phyloP scores from a whole-genome alignment of 257 asterid genomes.

The Rehmannia glutinosa region DNA sequence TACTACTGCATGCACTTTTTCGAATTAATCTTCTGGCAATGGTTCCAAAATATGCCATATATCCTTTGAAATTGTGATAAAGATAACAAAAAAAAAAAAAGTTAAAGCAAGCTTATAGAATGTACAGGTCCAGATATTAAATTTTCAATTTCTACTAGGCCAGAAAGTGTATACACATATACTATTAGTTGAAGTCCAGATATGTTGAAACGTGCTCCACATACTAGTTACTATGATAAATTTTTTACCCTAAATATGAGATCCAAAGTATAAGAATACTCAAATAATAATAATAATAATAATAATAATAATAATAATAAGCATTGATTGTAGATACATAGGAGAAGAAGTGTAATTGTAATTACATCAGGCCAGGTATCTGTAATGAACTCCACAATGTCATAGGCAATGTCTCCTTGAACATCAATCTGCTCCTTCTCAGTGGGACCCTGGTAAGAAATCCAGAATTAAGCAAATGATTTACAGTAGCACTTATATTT shows the following conservation, averaged over 20 bases:
- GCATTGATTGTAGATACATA: neutral
- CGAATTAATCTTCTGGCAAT: too few relatives aligned
- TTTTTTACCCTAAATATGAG: neutral
- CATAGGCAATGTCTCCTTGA: constrained; percentile 96
- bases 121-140: too few relatives aligned
- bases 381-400: constrained; percentile 91
- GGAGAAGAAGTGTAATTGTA: constrained; percentile 6
- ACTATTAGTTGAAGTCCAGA: neutral
- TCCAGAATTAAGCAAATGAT: neutral
- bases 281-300: too few relatives aligned
- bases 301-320: too few relatives aligned
- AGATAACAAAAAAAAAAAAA: neutral
- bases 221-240: neutral
- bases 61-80: neutral
- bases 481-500: neutral
- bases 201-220: neutral
- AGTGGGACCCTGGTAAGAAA: constrained; percentile 73
- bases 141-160: too few relatives aligned
- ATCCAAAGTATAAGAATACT: neutral
- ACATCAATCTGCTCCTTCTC: constrained; percentile 99
- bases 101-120: too few relatives aligned
- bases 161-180: neutral
- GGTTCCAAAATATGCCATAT: too few relatives aligned
- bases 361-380: constrained; percentile 95
- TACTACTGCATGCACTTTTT: neutral